A percentile compares a stretch with the other conserved stretches of the same genome.
These are phyloP conservation scores for Pleurotus cornucopiae DNA, from an alignment of 768 basidiomycete genomes.

Conservation along the genomic window DNA sequence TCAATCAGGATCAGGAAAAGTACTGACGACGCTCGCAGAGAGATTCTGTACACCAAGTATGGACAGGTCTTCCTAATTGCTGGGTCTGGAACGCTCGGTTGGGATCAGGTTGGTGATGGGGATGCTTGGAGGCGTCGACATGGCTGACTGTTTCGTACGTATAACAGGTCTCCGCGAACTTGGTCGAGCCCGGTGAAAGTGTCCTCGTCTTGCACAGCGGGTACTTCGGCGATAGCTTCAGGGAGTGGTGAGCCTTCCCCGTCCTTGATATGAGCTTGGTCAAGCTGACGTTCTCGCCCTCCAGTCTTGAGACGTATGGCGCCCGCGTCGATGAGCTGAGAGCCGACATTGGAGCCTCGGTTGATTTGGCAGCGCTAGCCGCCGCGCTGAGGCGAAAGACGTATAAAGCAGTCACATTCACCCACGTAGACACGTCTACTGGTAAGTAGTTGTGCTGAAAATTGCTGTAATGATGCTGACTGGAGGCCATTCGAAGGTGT, in stretches of 20 bases:
- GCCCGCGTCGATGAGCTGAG: constrained; percentile 72
- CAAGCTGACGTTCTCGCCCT: not conserved
- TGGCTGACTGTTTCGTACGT: not conserved
- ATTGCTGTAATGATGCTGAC: not conserved
- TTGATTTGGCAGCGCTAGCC: constrained; percentile 51
- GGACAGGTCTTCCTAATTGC: constrained; percentile 82
- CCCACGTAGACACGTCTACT: constrained; percentile 88
- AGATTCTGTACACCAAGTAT: constrained; percentile 62
- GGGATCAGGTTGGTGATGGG: constrained; percentile 63
- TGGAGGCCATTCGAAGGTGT: constrained; percentile 42
- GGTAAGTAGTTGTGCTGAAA: constrained; percentile 28
- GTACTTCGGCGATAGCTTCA: constrained; percentile 86
- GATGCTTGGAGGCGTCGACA: not conserved
- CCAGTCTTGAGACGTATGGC: constrained; percentile 73
- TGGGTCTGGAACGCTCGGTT: constrained; percentile 86
- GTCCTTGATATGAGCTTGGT: not conserved
- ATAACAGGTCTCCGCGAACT: constrained; percentile 70
- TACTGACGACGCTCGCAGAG: constrained; percentile 26
- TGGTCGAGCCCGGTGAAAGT: constrained; percentile 68
- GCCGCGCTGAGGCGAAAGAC: constrained; percentile 59
- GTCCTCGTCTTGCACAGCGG: constrained; percentile 81
- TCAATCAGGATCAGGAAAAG: not conserved
- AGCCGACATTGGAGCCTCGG: constrained; percentile 64
- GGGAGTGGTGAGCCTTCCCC: constrained; percentile 55
- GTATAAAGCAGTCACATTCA: constrained; percentile 82